These are phyloP conservation scores for Bruguiera parviflora DNA, from an alignment of 345 rosid genomes.

Conservation along the genomic window DNA sequence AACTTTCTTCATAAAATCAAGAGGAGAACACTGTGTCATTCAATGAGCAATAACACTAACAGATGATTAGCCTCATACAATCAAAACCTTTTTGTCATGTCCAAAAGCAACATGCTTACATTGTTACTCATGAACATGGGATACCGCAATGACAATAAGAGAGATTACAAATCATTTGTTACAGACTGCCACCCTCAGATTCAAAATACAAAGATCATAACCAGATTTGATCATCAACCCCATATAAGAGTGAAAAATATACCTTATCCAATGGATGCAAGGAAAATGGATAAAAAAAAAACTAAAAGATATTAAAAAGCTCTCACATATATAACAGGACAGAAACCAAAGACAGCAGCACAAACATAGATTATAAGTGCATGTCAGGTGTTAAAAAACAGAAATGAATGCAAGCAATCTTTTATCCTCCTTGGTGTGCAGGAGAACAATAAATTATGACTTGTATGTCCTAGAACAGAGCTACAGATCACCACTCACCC, in stretches of 20 bases:
- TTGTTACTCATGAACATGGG: neutral
- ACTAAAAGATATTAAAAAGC: neutral
- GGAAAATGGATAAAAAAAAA: neutral
- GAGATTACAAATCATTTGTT: neutral
- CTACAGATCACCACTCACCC: slow-evolving; percentile 56
- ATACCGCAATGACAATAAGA: neutral
- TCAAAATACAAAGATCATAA: no score
- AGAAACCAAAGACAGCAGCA: neutral
- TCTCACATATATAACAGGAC: no score
- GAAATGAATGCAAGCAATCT: neutral
- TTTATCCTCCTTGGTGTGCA: neutral
- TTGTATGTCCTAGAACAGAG: slow-evolving; percentile 2
- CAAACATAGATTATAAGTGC: neutral
- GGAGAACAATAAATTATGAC: neutral
- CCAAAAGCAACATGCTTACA: neutral
- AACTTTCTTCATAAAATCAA: no score
- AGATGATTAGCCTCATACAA: no score
- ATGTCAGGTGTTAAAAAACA: neutral
- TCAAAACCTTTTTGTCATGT: neutral
- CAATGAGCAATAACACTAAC: no score
- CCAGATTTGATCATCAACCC: neutral
- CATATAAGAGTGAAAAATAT: neutral
- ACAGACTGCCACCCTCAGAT: neutral
- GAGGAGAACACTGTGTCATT: no score
- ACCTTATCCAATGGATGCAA: neutral